phyloP scores from a whole-genome alignment of 208 protist species.

The Wallacemonas collosoma region DNA sequence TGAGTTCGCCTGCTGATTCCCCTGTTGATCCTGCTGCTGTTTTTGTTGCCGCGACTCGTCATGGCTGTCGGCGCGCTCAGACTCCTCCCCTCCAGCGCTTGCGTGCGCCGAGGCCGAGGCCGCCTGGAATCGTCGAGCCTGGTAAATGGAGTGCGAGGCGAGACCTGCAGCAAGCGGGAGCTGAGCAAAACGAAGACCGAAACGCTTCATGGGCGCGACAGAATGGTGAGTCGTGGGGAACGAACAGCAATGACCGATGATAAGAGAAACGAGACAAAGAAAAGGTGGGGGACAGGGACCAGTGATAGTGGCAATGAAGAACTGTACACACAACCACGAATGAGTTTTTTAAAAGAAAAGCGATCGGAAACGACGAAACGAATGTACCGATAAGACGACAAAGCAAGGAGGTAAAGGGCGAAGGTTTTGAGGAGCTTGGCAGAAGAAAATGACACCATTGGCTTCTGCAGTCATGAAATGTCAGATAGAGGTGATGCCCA shows the following conservation, averaged over 20 bases:
- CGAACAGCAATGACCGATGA: not conserved
- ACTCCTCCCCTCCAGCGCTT: not conserved
- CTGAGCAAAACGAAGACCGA: not conserved
- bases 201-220: not conserved
- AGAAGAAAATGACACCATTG: too few relatives aligned
- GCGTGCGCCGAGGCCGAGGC: not conserved
- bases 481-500: too few relatives aligned
- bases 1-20: slow-evolving; percentile 14
- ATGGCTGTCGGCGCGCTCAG: not conserved
- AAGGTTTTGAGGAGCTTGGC: too few relatives aligned
- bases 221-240: not conserved
- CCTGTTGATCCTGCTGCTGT: not conserved
- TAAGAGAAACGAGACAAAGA: not conserved
- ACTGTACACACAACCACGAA: too few relatives aligned
- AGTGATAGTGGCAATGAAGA: too few relatives aligned
- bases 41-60: not conserved
- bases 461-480: too few relatives aligned
- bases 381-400: too few relatives aligned
- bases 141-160: not conserved
- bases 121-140: not conserved
- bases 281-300: not conserved
- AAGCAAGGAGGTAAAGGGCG: too few relatives aligned
- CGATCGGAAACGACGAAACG: too few relatives aligned
- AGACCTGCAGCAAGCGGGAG: not conserved
- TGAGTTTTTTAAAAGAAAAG: too few relatives aligned